These are phyloP conservation scores for Fusarium torreyae DNA, from an alignment of 2,329 filamentous ascomycete species.

Conservation along the genomic window DNA sequence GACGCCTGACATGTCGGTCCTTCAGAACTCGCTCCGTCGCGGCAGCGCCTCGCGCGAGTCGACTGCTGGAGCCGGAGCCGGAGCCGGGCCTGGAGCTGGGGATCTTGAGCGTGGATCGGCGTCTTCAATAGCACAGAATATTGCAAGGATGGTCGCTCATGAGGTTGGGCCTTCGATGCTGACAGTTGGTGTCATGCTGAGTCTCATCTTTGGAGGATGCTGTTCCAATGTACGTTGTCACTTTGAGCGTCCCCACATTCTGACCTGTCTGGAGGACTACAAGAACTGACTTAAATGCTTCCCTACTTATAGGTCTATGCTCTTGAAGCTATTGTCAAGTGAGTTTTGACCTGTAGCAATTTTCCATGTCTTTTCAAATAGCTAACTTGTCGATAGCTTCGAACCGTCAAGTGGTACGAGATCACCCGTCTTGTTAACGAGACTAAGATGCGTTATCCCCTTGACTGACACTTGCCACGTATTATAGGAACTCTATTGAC, in stretches of 20 bases:
- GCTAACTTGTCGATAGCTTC: constrained; percentile 67
- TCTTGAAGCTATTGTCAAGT: constrained; percentile 95
- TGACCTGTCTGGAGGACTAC: constrained; percentile 1
- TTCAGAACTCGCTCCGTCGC: constrained; percentile 22
- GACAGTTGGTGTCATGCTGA: constrained; percentile 77
- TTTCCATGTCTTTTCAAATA: constrained; percentile 1
- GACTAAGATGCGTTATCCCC: neutral
- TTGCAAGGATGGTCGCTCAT: constrained; percentile 41
- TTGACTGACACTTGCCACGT: constrained; percentile 33
- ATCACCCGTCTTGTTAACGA: neutral
- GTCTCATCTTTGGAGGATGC: constrained; percentile 94
- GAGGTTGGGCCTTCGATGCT: constrained; percentile 60
- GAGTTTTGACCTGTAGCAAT: constrained; percentile 54
- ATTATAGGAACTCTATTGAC: constrained; percentile 82
- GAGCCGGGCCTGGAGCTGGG: neutral
- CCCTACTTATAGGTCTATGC: constrained; percentile 82
- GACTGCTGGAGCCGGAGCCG: neutral
- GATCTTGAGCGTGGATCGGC: constrained; percentile 38
- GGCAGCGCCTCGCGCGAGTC: constrained; percentile 26
- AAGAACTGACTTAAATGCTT: constrained; percentile 33
- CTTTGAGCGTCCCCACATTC: neutral
- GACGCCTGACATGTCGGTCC: constrained; percentile 44
- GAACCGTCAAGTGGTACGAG: constrained; percentile 83
- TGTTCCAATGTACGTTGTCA: constrained; percentile 83
- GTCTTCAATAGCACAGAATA: constrained; percentile 40